Evolutionary conservation across 495 filamentous ascomycete genomes (phyloP).

Genomic region (Delitschia confertaspora): DNA sequence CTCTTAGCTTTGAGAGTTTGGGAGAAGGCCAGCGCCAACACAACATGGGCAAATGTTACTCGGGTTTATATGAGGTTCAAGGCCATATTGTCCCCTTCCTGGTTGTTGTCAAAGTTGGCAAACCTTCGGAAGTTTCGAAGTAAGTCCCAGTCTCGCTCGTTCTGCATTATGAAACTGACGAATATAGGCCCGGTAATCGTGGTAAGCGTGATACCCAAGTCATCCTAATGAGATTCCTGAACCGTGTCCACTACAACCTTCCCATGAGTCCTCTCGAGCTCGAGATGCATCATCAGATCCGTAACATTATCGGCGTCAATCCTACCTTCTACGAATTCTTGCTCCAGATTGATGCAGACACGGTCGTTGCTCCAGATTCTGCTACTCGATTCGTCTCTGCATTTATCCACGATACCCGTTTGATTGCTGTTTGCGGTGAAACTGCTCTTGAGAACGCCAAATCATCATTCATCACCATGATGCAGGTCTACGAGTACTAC

Average conservation of each 20-base stretch:
- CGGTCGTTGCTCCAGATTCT: slow-evolving; percentile 82
- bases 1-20: slow-evolving; percentile 91
- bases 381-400: slow-evolving; percentile 86
- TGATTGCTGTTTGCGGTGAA: slow-evolving; percentile 91
- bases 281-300: slow-evolving; percentile 98
- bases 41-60: slow-evolving; percentile 99
- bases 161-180: background rate
- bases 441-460: slow-evolving; percentile 90
- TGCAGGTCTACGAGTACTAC: slow-evolving; percentile 99
- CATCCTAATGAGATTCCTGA: slow-evolving; percentile 95
- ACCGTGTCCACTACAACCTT: slow-evolving; percentile 92
- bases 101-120: slow-evolving; percentile 94
- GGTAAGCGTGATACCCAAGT: slow-evolving; percentile 99
- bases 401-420: slow-evolving; percentile 81
- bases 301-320: slow-evolving; percentile 98
- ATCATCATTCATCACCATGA: slow-evolving; percentile 90
- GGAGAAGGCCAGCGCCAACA: slow-evolving; percentile 95
- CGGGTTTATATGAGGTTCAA: slow-evolving; percentile 92
- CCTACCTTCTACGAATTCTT: slow-evolving; percentile 98
- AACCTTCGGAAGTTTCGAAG: slow-evolving; percentile 84
- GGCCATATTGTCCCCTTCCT: slow-evolving; percentile 97
- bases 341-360: slow-evolving; percentile 95
- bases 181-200: slow-evolving; percentile 76
- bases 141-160: slow-evolving; percentile 17
- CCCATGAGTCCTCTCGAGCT: slow-evolving; percentile 95